Base-by-base conservation (phyloP, 2,329 filamentous ascomycete genomes). In the Phaeophleospora eucalypticola region DNA sequence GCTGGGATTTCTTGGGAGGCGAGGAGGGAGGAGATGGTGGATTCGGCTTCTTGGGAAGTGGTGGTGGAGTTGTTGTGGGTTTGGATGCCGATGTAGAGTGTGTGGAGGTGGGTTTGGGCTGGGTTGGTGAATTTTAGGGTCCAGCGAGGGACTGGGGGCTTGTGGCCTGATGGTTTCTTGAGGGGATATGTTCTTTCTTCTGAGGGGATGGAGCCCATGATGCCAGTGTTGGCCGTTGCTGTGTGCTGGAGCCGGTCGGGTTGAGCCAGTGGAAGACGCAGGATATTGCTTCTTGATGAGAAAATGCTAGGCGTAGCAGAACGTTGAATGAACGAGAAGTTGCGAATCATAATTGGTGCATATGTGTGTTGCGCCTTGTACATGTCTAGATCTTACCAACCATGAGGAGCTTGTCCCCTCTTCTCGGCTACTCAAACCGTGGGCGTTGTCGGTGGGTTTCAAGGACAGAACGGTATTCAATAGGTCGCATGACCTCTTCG, bases 71-170 rank as follows among this genome's bases (percentile, higher is more conserved):
- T 36, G 2, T 33, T 36, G 27, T 62, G 64, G 19, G 58, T 50
- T 48, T 68, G 64, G 9, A 62, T 51, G 7, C 65, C 66, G 7
- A 68, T 45, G 38, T 68, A 68, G 2, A 62, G 45, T 9, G 62
- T 67, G 42, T 60, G 59, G 6, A 66, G 49, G 14, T 59, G 52
- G 1, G 46, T 57, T 7, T 61, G 42, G 16, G 41, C 32, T 1
- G n/a, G 19, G 9, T 52, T 37, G 4, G 63, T 61, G 2, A 67
- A 45, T 15, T 51, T 47, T 4, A 67, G 46, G 3, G 51, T 60
- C 56, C 60, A 69, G 43, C 66, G 49, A 7, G 65, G 64, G 8
- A 68, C 57, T 2, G 65, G 66, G 3, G 60, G 53, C 15, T 59
- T 61, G 41, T 68, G 62, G 35, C 62, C 62, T 27, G 43, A 48